These are phyloP conservation scores for Juglanconis oblonga DNA, from an alignment of 2,329 filamentous ascomycete genomes.

Conservation along the genomic window DNA sequence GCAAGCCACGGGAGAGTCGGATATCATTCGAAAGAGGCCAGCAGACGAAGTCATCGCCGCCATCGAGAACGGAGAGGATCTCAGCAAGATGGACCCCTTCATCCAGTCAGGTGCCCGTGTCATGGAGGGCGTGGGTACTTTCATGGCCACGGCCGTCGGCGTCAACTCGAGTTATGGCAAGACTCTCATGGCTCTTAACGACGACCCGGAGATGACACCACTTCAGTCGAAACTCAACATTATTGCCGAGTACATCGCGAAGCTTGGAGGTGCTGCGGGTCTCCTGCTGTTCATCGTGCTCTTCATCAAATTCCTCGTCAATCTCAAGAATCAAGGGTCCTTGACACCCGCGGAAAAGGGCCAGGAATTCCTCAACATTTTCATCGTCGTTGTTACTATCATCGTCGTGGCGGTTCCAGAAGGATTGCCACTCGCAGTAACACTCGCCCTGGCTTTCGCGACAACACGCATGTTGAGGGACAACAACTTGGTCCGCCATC, in stretches of 20 bases:
- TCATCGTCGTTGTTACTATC: constrained; percentile 76
- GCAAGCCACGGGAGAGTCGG: constrained; percentile 76
- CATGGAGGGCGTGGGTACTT: constrained; percentile 74
- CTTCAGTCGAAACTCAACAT: constrained; percentile 73
- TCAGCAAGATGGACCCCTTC: constrained; percentile 76
- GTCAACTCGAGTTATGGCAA: constrained; percentile 73
- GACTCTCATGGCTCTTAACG: constrained; percentile 71
- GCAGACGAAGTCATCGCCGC: constrained; percentile 68
- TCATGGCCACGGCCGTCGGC: constrained; percentile 70
- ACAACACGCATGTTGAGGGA: constrained; percentile 75
- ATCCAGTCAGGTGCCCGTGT: constrained; percentile 82
- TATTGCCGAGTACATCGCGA: constrained; percentile 75
- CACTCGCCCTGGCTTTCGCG: constrained; percentile 71
- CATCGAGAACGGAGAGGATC: constrained; percentile 62
- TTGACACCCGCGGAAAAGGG: constrained; percentile 69
- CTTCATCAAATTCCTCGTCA: constrained; percentile 78
- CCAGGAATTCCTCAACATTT: constrained; percentile 71
- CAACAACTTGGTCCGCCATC: constrained; percentile 72
- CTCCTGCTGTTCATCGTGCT: constrained; percentile 79
- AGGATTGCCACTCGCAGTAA: constrained; percentile 75
- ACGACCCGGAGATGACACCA: constrained; percentile 72
- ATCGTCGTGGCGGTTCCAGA: constrained; percentile 79
- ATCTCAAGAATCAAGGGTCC: constrained; percentile 49
- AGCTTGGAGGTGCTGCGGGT: constrained; percentile 73
- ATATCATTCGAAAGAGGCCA: constrained; percentile 66